These are phyloP conservation scores for Globisporangium rhizosaccharum DNA, from an alignment of 352 stramenopile species.

Conservation along the genomic window DNA sequence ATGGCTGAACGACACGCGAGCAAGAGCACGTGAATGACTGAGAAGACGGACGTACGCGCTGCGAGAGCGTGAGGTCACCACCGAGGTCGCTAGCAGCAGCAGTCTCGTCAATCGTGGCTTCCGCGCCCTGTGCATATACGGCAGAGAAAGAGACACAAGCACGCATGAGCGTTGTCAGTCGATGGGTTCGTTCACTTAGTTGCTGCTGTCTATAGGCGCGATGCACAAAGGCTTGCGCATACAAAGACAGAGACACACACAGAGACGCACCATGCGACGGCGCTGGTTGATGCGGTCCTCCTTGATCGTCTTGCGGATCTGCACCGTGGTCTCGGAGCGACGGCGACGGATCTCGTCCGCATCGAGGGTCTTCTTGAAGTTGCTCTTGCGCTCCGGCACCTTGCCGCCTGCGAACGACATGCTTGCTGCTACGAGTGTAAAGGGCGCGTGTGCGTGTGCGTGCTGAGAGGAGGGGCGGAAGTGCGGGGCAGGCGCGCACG, in stretches of 20 bases:
- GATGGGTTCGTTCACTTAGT: background rate
- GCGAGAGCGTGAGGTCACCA: constrained; percentile 45
- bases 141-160: constrained; percentile 7
- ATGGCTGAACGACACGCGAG: background rate
- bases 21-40: constrained; percentile 4
- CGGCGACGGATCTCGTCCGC: constrained; percentile 62
- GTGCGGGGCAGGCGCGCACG: background rate
- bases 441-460: background rate
- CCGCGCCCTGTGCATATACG: constrained; percentile 9
- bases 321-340: constrained; percentile 75
- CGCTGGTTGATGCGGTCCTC: constrained; percentile 84
- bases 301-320: constrained; percentile 86
- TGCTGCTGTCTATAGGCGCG: background rate
- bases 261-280: constrained; percentile 57
- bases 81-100: constrained; percentile 26
- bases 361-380: constrained; percentile 89
- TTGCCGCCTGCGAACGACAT: constrained; percentile 68
- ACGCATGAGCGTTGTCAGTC: background rate
- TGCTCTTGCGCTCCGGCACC: constrained; percentile 73
- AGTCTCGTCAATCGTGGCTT: constrained; percentile 21
- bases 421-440: background rate
- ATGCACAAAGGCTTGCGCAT: background rate
- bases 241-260: constrained; percentile 2
- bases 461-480: constrained; percentile 3
- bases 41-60: constrained; percentile 36